These are phyloP conservation scores for Borealophlyctis nickersoniae DNA, from an alignment of 192 early-diverging fungal genomes.

Conservation along the genomic window DNA sequence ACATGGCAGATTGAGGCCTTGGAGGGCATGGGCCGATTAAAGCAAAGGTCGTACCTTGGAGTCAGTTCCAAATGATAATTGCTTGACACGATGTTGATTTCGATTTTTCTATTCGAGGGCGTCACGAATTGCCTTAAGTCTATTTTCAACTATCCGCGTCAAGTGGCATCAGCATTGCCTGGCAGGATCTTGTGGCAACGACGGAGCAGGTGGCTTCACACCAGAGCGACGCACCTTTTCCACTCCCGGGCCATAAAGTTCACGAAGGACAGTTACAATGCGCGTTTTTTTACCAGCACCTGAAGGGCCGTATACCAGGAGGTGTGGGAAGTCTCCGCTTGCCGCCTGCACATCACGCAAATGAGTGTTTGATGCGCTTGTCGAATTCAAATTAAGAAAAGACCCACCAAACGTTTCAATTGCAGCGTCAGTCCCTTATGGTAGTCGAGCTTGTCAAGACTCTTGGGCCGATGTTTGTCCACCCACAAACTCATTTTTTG, in stretches of 20 bases:
- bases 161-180: not conserved
- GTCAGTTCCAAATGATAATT: conserved; percentile 97
- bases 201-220: not conserved
- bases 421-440: conserved; percentile 72
- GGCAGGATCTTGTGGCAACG: not conserved
- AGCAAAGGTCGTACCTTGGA: conserved; percentile 63
- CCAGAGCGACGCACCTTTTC: conserved; percentile 65
- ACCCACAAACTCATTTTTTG: conserved; percentile 65
- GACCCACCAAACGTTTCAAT: conserved; percentile 69
- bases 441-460: conserved; percentile 81
- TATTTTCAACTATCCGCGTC: conserved; percentile 74
- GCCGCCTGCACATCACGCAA: conserved; percentile 26
- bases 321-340: conserved; percentile 87
- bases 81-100: conserved; percentile 83
- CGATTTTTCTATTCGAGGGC: conserved; percentile 79
- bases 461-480: conserved; percentile 87
- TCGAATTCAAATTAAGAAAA: not conserved
- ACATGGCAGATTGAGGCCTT: too few relatives aligned
- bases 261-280: conserved; percentile 77
- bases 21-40: not conserved
- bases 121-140: conserved; percentile 83
- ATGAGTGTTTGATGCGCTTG: too few relatives aligned
- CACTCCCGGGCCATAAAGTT: conserved; percentile 85
- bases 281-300: conserved; percentile 98
- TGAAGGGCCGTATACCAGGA: conserved; percentile 92